phyloP scores from a whole-genome alignment of 805 yeast genomes.

The Yarrowia bubula region DNA sequence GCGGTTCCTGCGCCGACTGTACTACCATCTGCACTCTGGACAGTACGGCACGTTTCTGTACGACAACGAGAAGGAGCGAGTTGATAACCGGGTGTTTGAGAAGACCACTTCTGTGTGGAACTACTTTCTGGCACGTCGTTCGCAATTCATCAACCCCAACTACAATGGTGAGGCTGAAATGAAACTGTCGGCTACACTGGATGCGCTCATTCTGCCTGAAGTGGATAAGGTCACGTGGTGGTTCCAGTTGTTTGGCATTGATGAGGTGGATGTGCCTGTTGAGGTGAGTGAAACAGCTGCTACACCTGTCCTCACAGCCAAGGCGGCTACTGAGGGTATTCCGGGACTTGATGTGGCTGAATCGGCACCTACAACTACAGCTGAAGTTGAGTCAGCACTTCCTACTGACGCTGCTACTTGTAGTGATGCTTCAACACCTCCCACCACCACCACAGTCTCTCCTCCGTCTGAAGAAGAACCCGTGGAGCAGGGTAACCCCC shows the following conservation, averaged over 20 bases:
- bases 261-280: neutral
- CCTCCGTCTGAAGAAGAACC: constrained; percentile 2
- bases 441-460: neutral
- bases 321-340: neutral
- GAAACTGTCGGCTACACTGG: constrained; percentile 35
- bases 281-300: neutral
- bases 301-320: neutral
- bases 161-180: constrained; percentile 41
- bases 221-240: constrained; percentile 74
- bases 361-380: neutral
- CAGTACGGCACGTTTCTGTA: constrained; percentile 90
- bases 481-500: neutral
- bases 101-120: constrained; percentile 88
- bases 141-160: constrained; percentile 61
- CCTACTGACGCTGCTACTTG: neutral
- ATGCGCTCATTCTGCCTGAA: constrained; percentile 56
- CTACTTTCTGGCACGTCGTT: constrained; percentile 72
- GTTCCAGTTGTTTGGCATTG: constrained; percentile 72
- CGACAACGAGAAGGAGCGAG: constrained; percentile 67
- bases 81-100: constrained; percentile 43
- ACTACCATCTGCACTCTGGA: constrained; percentile 88
- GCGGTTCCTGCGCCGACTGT: constrained; percentile 74
- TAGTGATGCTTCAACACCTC: neutral
- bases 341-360: neutral
- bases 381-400: neutral